A percentile compares a stretch with the other conserved stretches of the same genome.
Conservation (phyloP, 176 grass and related monocot species). For the Triticum aestivum region IWGSC_CS_RefSeq_v2.1 NC_057811.1:306882255-306882754, state of each 20-base stretch:
- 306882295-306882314: conserved; percentile 92
- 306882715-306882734: neutral
- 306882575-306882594: neutral
- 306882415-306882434: neutral
- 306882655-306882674: neutral
- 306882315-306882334: conserved; percentile 74
- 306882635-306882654: conserved; percentile 1
- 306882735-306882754: neutral
- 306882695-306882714: conserved; percentile 3
- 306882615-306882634: neutral
- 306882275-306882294: conserved; percentile 76
- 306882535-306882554: conserved; percentile 27
- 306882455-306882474: neutral
- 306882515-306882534: neutral
- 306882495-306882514: neutral
- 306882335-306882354: conserved; percentile 87
- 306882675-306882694: neutral
- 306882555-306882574: neutral
- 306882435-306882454: conserved; percentile 20
- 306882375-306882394: conserved; percentile 59
- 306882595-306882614: neutral
- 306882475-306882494: neutral
- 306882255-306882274: conserved; percentile 5
- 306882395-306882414: conserved; percentile 15
- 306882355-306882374: conserved; percentile 87